phyloP scores from a whole-genome alignment of 2,329 filamentous ascomycete species.

The Hymenoscyphus albidus region DNA sequence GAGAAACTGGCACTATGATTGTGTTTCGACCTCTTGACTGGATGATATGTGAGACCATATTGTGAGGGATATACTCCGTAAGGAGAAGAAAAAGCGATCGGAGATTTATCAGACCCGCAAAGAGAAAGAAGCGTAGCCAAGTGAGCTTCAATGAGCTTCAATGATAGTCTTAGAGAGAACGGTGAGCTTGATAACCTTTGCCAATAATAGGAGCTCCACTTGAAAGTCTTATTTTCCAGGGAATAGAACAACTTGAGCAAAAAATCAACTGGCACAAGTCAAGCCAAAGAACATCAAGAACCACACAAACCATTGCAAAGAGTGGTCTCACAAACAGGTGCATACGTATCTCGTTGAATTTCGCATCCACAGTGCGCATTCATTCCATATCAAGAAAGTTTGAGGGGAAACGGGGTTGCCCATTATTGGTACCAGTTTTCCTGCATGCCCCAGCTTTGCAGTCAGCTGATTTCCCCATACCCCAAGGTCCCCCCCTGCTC shows the following conservation, averaged over 20 bases:
- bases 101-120: not conserved
- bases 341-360: not conserved
- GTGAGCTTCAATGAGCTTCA: slow-evolving; percentile 1
- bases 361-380: not conserved
- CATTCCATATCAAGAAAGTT: not conserved
- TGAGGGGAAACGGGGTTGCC: not conserved
- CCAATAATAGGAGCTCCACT: not conserved
- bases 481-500: not conserved
- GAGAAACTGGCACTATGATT: not conserved
- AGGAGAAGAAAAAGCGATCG: not conserved
- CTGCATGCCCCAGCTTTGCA: not conserved
- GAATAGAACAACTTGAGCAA: not conserved
- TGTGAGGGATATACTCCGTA: not conserved
- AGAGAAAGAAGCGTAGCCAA: not conserved
- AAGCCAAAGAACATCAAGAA: not conserved
- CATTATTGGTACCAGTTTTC: not conserved
- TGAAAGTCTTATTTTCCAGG: not conserved
- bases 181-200: not conserved
- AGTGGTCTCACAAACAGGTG: not conserved
- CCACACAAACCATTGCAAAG: not conserved
- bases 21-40: not conserved
- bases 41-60: not conserved
- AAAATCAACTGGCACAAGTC: not conserved
- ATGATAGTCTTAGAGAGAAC: not conserved
- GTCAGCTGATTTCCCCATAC: slow-evolving; percentile 1